Percentiles rank a stretch among this genome's conserved stretches.
Conservation (phyloP, 331 rosid genomes). For the Arachis monticola region DNA sequence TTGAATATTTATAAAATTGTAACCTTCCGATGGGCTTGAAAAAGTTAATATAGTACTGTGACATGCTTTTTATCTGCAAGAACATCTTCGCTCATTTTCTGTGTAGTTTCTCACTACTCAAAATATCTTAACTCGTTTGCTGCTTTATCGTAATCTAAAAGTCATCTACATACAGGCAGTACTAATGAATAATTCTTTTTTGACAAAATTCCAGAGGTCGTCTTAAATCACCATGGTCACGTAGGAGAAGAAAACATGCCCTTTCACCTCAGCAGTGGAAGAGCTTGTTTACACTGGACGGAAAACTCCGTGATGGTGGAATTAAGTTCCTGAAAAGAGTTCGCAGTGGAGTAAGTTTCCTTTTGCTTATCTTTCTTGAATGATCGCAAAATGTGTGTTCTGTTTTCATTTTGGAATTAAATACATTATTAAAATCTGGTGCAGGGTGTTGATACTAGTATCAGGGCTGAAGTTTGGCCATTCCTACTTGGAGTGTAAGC, state of each 20-base stretch:
- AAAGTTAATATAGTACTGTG: neutral
- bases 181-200: slow-evolving; percentile 7
- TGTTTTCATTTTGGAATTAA: slow-evolving; percentile 37
- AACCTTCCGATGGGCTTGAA: neutral
- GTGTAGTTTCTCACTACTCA: neutral
- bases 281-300: slow-evolving; percentile 76
- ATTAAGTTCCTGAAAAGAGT: slow-evolving; percentile 88
- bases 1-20: slow-evolving; percentile 16
- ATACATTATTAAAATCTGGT: slow-evolving; percentile 39
- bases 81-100: slow-evolving; percentile 11
- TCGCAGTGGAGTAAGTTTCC: slow-evolving; percentile 94
- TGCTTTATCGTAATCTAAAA: slow-evolving; percentile 1
- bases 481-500: slow-evolving; percentile 99
- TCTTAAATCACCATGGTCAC: slow-evolving; percentile 99
- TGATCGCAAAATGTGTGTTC: slow-evolving; percentile 1
- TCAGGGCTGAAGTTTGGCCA: slow-evolving; percentile 97
- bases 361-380: slow-evolving; percentile 35
- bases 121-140: slow-evolving; percentile 27
- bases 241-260: slow-evolving; percentile 85
- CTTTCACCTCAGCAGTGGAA: slow-evolving; percentile 87
- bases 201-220: slow-evolving; percentile 68
- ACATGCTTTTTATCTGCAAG: slow-evolving; percentile 20
- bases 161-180: neutral
- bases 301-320: slow-evolving; percentile 88
- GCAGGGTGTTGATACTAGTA: slow-evolving; percentile 95